A percentile compares a stretch with the other conserved stretches of the same genome.
These are phyloP conservation scores for Perkinsela sp. DNA, from an alignment of 208 protist species.

Conservation along the genomic window DNA sequence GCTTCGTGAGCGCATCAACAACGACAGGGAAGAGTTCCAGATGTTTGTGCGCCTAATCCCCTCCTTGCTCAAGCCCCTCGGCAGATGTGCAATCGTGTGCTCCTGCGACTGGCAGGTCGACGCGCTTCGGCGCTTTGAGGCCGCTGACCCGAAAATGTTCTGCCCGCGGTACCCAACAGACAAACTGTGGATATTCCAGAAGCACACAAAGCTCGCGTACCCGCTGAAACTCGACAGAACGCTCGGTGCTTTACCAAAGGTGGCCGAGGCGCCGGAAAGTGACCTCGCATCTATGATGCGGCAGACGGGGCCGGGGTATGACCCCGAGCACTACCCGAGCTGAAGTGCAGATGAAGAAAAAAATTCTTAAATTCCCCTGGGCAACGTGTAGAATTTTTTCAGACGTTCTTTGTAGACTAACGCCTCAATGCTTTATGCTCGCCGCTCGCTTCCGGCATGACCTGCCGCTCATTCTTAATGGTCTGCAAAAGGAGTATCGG, in stretches of 20 bases:
- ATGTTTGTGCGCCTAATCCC: background rate
- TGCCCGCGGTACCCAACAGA: background rate
- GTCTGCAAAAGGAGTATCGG: no score
- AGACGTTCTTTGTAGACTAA: no score
- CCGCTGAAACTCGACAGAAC: background rate
- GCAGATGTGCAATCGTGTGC: background rate
- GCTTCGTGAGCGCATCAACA: background rate
- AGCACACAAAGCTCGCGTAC: background rate
- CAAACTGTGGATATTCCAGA: background rate
- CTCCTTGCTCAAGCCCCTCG: background rate
- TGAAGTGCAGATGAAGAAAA: no score
- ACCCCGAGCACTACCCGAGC: background rate
- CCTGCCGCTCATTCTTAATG: no score
- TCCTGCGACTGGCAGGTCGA: background rate
- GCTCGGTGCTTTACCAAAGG: background rate
- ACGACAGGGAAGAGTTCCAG: background rate
- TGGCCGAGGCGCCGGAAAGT: background rate
- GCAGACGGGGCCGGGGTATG: background rate
- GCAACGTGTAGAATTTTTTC: no score
- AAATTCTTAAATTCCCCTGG: no score
- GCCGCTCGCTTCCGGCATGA: no score
- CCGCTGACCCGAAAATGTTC: conserved; percentile 1
- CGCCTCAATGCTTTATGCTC: no score
- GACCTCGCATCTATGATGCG: background rate
- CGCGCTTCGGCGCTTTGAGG: background rate